Evolutionary conservation across 495 filamentous ascomycete species (phyloP).

Genomic region (Neurospora sp.): DNA sequence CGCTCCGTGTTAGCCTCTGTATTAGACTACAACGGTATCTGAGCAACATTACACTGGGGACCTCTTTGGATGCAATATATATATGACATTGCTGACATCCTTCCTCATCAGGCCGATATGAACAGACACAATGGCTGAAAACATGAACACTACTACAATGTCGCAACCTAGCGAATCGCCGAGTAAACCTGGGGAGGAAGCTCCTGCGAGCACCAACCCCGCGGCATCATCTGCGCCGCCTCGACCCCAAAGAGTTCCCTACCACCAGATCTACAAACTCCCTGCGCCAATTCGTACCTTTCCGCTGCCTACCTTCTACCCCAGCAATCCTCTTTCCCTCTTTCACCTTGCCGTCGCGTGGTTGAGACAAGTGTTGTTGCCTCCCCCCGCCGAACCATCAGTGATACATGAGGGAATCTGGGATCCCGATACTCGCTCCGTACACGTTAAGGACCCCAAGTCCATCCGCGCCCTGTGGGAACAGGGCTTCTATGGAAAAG

Average conservation of each 20-base stretch:
- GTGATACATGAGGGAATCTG: conserved; percentile 61
- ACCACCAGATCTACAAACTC: conserved; percentile 64
- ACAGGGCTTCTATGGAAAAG: conserved; percentile 93
- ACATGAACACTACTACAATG: conserved; percentile 9
- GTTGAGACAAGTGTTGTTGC: conserved; percentile 59
- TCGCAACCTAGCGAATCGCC: background rate
- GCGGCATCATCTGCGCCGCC: conserved; percentile 8
- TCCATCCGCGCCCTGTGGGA: conserved; percentile 82
- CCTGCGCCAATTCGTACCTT: conserved; percentile 70
- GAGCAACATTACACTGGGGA: conserved; percentile 33
- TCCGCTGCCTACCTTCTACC: conserved; percentile 77
- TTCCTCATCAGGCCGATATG: conserved; percentile 23
- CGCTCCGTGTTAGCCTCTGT: conserved; percentile 63
- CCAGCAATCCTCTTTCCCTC: conserved; percentile 84
- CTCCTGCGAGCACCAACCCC: background rate
- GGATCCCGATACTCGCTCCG: conserved; percentile 64
- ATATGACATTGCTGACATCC: background rate
- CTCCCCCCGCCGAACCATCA: conserved; percentile 55
- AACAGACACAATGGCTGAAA: conserved; percentile 31
- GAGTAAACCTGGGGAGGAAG: background rate
- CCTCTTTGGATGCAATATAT: background rate
- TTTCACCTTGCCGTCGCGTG: conserved; percentile 68
- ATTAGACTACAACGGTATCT: conserved; percentile 99
- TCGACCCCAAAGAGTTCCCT: conserved; percentile 24
- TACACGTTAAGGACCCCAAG: conserved; percentile 70